A percentile compares a stretch with the other conserved stretches of the same genome.
These are phyloP conservation scores for Neurospora sp. DNA, from an alignment of 495 filamentous ascomycete genomes.

Conservation along the genomic window DNA sequence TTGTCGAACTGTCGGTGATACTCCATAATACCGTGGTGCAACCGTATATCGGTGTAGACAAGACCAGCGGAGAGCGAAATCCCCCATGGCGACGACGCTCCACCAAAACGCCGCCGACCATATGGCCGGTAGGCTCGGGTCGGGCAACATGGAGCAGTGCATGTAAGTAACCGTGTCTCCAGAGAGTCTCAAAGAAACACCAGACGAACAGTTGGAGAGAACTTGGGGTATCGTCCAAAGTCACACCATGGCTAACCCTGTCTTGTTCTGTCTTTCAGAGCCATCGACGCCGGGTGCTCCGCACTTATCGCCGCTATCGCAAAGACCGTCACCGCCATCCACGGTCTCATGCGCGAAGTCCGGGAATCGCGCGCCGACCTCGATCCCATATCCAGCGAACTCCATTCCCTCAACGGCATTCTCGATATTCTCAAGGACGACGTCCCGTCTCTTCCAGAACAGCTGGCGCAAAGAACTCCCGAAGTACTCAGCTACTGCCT, in stretches of 20 bases:
- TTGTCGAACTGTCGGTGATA: background rate
- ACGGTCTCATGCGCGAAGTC: slow-evolving; percentile 33
- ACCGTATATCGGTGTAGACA: background rate
- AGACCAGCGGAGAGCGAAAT: background rate
- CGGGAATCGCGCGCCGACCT: slow-evolving; percentile 37
- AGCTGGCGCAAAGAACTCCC: slow-evolving; percentile 27
- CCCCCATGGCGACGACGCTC: background rate
- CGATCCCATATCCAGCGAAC: slow-evolving; percentile 35
- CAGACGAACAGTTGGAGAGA: background rate
- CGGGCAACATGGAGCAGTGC: background rate
- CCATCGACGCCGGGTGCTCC: slow-evolving; percentile 33
- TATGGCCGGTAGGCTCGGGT: background rate
- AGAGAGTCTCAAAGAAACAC: background rate
- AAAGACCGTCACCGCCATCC: slow-evolving; percentile 18
- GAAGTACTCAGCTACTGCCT: slow-evolving; percentile 26
- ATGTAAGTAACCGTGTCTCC: background rate
- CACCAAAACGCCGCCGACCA: background rate
- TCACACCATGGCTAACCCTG: background rate
- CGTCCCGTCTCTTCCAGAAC: slow-evolving; percentile 24
- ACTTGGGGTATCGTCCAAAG: background rate
- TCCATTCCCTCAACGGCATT: slow-evolving; percentile 36
- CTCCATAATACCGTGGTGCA: background rate
- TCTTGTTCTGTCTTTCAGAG: slow-evolving; percentile 13
- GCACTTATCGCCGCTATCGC: slow-evolving; percentile 26
- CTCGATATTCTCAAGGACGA: slow-evolving; percentile 37